Evolutionary conservation across 2,329 filamentous ascomycete genomes (phyloP), one percentile per base, ranked within the genome.

Genomic region (Bretziella fagacearum): DNA sequence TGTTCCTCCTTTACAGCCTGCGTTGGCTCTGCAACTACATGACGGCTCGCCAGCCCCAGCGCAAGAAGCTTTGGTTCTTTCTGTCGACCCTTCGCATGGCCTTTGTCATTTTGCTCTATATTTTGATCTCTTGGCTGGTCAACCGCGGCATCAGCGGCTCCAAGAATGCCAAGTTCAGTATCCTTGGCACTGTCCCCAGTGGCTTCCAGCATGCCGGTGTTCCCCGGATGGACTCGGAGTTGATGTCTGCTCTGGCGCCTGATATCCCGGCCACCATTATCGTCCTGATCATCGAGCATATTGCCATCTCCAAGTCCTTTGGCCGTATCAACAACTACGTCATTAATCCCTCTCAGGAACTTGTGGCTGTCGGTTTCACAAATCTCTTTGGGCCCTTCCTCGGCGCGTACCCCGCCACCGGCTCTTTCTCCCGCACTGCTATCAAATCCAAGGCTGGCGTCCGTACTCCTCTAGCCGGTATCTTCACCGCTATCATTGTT

Each of bases 381-480:
- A 87, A 87, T 58, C 63, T 86, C 27, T 69, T 87, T 7, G 81
- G 78, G 15, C 79, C 83, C 7, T 89, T 91, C 66, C 66, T 89
- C 1, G 82, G 85, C 44, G 84, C 70, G 2, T 94, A 93, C 55
- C 84, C 85, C 3, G 82, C 84, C 0, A 94, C 85, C 8, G 86
- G 85, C 4, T 93, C 85, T 2, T 94, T 94, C 68, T 89, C 83
- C 6, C 77, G 85, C 52, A 93, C 85, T 18, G 86, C 85, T 44
- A 93, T 94, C 67, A 93, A 93, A 63, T 84, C 85, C n/a, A 93
- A 93, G 64, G 84, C 85, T 46, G 85, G 85, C 58, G 85, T 93
- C 1, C 78, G 85, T 35, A 93, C 84, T 3, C 86, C 85, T 1
- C 76, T 93, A 48, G 85, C 83, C 27, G 85, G 85, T 68, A 73